These are phyloP conservation scores for Talaromyces sp. DNA, from an alignment of 2,329 filamentous ascomycete species.

Conservation along the genomic window DNA sequence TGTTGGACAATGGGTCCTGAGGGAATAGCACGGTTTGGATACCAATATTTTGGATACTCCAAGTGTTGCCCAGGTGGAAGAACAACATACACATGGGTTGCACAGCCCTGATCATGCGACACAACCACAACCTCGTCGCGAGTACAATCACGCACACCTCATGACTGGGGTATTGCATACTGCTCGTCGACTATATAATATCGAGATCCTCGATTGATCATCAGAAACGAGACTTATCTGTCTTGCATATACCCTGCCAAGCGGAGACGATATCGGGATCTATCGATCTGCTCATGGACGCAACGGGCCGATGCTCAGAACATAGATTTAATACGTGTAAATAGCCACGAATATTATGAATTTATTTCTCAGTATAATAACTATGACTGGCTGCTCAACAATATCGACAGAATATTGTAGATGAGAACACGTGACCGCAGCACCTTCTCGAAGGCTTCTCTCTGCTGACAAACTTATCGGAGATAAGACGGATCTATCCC, in stretches of 20 bases:
- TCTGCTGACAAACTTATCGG: constrained; percentile 1
- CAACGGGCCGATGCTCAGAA: not conserved
- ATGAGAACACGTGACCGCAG: not conserved
- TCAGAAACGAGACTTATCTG: too few relatives aligned
- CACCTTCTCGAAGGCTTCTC: constrained; percentile 7
- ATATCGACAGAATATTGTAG: not conserved
- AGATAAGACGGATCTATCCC: not conserved
- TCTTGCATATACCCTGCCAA: too few relatives aligned
- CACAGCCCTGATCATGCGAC: too few relatives aligned
- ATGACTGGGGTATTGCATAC: too few relatives aligned
- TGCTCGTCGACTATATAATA: too few relatives aligned
- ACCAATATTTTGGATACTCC: too few relatives aligned
- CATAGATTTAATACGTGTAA: not conserved
- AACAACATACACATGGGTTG: too few relatives aligned
- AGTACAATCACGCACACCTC: too few relatives aligned
- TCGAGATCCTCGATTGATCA: too few relatives aligned
- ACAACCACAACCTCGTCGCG: too few relatives aligned
- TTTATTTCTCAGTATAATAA: not conserved
- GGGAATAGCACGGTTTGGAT: not conserved
- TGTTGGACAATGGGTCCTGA: constrained; percentile 11
- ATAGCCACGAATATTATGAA: not conserved
- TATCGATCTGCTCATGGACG: not conserved
- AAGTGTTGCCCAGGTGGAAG: too few relatives aligned
- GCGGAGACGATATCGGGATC: too few relatives aligned
- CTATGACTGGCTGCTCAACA: not conserved